Evolutionary conservation across 1,284 basidiomycete genomes (phyloP).

Genomic region (Earliella scabrosa): DNA sequence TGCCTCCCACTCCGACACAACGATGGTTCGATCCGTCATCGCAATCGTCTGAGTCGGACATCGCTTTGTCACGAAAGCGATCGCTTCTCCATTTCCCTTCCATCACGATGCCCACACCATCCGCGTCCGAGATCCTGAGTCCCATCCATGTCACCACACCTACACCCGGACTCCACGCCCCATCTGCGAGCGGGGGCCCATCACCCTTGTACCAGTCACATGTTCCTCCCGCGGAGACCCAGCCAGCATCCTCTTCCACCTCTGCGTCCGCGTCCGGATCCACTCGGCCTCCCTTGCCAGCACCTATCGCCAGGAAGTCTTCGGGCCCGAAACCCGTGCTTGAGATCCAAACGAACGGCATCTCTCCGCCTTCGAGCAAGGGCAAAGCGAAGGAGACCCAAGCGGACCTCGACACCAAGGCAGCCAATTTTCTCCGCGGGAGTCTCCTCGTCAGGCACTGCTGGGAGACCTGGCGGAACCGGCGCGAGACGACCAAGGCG

Average conservation of each 20-base stretch:
- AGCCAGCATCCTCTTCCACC: constrained; percentile 1
- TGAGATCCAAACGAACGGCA: constrained; percentile 22
- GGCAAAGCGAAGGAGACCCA: constrained; percentile 35
- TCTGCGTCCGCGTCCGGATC: background rate
- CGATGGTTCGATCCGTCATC: constrained; percentile 36
- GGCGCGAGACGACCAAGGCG: constrained; percentile 45
- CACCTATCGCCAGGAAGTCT: constrained; percentile 5
- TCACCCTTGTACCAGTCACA: constrained; percentile 19
- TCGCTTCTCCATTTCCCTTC: constrained; percentile 34
- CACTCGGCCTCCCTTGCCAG: background rate
- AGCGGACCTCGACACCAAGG: constrained; percentile 22
- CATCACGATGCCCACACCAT: constrained; percentile 27
- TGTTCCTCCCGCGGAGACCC: constrained; percentile 4
- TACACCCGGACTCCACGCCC: constrained; percentile 12
- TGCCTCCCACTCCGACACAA: constrained; percentile 37
- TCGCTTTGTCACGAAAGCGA: constrained; percentile 27
- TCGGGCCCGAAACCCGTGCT: constrained; percentile 16
- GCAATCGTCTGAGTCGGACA: constrained; percentile 14
- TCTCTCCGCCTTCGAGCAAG: constrained; percentile 23
- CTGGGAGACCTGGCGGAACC: constrained; percentile 48
- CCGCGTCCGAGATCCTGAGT: constrained; percentile 35
- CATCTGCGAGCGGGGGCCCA: constrained; percentile 10
- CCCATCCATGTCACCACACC: constrained; percentile 34
- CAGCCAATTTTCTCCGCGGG: constrained; percentile 14
- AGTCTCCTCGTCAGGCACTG: constrained; percentile 36